Evolutionary conservation across 2,329 filamentous ascomycete genomes (phyloP), one percentile per base, ranked within the genome.

Genomic region (Scedosporium minutisporum): DNA sequence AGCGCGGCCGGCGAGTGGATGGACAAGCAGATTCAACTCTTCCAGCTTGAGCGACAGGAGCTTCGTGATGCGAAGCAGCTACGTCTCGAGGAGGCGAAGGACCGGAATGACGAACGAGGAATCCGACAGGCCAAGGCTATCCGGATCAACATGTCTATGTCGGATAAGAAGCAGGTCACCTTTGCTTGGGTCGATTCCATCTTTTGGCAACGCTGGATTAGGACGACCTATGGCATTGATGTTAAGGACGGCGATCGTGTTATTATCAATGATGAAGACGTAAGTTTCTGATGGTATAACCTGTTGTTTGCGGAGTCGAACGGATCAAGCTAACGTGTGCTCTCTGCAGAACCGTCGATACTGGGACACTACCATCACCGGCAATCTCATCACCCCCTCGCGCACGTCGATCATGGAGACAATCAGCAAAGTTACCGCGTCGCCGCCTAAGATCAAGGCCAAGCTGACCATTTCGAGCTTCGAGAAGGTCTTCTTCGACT

Each of bases 181-280:
- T 99, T 99, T 75, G 95, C 95, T 12, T 99, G 95, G 95, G 91
- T 97, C 12, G 95, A 99, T 72, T 92, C 93, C 60, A 85, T 91
- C 6, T 97, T 97, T 75, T 99, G 95, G 95, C 93, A 97, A 75
- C 85, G 93, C 65, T 99, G 95, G 95, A 86, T 99, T 66, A 84
- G 89, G 67, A 93, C 88, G n/a, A 97, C 93, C 0, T 99, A 96
- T 71, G 93, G 93, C 62, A 89, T 97, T 67, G 90, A 96, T 68
- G 87, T 95, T 65, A 87, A 84, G 71, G 87, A 95, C 65, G 93
- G 93, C 58, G 95, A 97, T 74, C 86, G 91, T 65, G 90, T 99
- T 62, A 89, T 99, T 64, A 95, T 99, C 76, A 97, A 97, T 68
- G 95, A 99, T 69, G 91, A 97, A 80, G 92, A 96, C 74, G 92